Conservation (phyloP, 2,329 filamentous ascomycete genomes). For the Aureobasidium sp. region DNA sequence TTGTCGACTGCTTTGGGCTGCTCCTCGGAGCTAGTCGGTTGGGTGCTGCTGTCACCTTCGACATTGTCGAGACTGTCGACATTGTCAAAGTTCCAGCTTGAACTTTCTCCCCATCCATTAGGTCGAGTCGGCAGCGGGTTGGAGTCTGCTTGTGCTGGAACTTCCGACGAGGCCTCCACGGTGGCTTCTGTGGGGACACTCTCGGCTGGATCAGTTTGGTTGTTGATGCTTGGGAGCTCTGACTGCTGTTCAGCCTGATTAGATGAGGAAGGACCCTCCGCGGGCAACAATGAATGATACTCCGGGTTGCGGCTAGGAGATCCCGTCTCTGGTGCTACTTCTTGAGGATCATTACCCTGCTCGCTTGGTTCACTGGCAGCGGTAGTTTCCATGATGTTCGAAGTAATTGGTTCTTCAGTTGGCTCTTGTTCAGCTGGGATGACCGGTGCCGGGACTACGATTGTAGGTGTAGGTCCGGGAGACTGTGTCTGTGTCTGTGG, state of each 20-base stretch:
- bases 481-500: neutral
- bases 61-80: constrained; percentile 6
- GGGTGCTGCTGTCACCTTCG: neutral
- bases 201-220: neutral
- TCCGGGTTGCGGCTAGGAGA: neutral
- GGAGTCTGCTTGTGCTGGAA: neutral
- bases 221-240: neutral
- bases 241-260: neutral
- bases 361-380: neutral
- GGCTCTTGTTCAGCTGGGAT: neutral
- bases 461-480: neutral
- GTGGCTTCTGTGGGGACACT: neutral
- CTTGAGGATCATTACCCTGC: neutral
- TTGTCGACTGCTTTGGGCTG: constrained; percentile 17
- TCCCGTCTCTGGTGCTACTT: neutral
- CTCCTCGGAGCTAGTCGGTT: neutral
- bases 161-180: neutral
- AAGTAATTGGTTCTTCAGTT: neutral
- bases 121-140: neutral
- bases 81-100: constrained; percentile 20
- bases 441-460: neutral
- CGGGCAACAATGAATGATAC: neutral
- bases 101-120: constrained; percentile 11
- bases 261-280: neutral
- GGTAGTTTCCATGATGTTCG: neutral